Percentiles rank a stretch among this genome's conserved stretches.
phyloP scores from a whole-genome alignment of 2,329 filamentous ascomycete species.

The Xylaria sp. region DNA sequence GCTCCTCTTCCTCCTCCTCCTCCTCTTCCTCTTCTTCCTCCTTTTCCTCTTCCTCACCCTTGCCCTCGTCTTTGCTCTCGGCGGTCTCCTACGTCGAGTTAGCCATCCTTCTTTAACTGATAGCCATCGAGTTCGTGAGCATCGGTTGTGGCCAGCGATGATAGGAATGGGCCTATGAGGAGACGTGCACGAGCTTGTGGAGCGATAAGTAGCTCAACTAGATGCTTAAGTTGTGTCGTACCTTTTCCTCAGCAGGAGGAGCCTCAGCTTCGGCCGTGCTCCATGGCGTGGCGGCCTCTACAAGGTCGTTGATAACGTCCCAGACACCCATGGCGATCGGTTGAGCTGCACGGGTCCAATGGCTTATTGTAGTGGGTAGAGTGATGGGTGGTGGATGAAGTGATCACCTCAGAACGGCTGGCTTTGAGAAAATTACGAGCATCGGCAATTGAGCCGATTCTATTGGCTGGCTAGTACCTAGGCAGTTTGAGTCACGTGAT shows the following conservation, averaged over 20 bases:
- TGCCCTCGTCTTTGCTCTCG: slow-evolving; percentile 46
- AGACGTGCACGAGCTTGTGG: background rate
- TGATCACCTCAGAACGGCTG: slow-evolving; percentile 45
- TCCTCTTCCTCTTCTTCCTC: slow-evolving; percentile 81
- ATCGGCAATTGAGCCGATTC: slow-evolving; percentile 62
- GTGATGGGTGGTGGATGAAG: slow-evolving; percentile 47
- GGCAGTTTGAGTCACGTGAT: slow-evolving; percentile 49
- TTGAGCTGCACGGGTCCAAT: slow-evolving; percentile 53
- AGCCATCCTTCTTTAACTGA: slow-evolving; percentile 12
- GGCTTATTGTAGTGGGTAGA: slow-evolving; percentile 54
- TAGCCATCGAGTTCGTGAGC: background rate
- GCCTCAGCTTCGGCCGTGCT: slow-evolving; percentile 73
- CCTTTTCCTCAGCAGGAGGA: slow-evolving; percentile 73
- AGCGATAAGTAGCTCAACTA: slow-evolving; percentile 27
- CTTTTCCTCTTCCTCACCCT: slow-evolving; percentile 73
- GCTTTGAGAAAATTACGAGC: slow-evolving; percentile 55
- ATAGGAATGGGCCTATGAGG: background rate
- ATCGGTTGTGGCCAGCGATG: background rate
- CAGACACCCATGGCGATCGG: slow-evolving; percentile 72
- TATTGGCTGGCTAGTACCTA: slow-evolving; percentile 55
- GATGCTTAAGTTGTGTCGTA: slow-evolving; percentile 45
- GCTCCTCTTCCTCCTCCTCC: slow-evolving; percentile 85
- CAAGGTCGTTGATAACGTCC: slow-evolving; percentile 71
- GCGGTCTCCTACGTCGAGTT: slow-evolving; percentile 37
- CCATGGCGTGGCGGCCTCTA: slow-evolving; percentile 74